These are phyloP conservation scores for Eudorina sp. DNA, from an alignment of 139 green algal genomes.

Conservation along the genomic window DNA sequence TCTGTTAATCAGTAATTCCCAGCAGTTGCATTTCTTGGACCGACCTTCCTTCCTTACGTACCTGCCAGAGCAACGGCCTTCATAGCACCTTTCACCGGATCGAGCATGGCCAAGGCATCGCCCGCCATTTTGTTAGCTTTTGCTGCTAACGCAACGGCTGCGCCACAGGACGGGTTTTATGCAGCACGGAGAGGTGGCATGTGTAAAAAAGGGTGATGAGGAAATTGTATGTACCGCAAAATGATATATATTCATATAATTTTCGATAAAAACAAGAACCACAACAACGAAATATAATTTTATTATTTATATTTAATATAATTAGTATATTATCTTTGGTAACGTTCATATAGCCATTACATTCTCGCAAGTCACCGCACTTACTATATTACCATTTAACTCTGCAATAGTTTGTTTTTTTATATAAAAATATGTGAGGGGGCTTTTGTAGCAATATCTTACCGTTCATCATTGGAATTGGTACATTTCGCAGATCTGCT, in stretches of 20 bases:
- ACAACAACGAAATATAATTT: background rate
- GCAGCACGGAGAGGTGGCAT: background rate
- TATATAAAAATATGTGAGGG: background rate
- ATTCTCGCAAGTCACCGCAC: too few relatives aligned
- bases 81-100: slow-evolving; percentile 23
- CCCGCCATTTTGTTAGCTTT: background rate
- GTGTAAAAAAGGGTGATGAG: background rate
- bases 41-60: background rate
- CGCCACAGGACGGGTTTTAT: background rate
- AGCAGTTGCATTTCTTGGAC: too few relatives aligned
- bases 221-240: background rate
- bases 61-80: slow-evolving; percentile 16
- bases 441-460: too few relatives aligned
- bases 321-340: too few relatives aligned
- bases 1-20: too few relatives aligned
- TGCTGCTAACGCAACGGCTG: background rate
- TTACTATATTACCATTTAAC: too few relatives aligned
- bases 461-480: background rate
- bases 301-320: background rate
- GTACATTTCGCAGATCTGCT: too few relatives aligned
- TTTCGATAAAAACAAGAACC: background rate
- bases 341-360: too few relatives aligned
- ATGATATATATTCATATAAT: too few relatives aligned
- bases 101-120: background rate
- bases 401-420: background rate